A percentile compares a stretch with the other conserved stretches of the same genome.
Conservation (phyloP, 331 rosid species). For the Saraca asoca region DNA sequence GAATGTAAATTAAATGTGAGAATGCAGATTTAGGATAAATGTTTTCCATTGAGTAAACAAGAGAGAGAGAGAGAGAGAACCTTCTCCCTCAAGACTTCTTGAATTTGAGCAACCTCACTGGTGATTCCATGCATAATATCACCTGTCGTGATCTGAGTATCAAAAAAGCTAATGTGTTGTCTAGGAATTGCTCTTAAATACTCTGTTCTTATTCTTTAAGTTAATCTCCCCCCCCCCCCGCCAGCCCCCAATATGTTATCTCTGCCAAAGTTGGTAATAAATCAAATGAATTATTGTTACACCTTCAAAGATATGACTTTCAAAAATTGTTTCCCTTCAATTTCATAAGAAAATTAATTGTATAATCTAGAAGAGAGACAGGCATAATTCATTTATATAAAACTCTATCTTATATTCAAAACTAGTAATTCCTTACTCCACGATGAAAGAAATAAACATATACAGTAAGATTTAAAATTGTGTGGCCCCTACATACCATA, state of each 20-base stretch:
- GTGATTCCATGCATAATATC: slow-evolving; percentile 94
- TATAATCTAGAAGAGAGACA: too few relatives aligned
- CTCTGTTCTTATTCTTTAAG: slow-evolving; percentile 75
- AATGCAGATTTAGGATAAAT: too few relatives aligned
- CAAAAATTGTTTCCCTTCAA: too few relatives aligned
- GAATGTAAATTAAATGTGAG: too few relatives aligned
- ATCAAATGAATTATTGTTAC: slow-evolving; percentile 6
- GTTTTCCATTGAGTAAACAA: too few relatives aligned
- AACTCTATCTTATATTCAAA: too few relatives aligned
- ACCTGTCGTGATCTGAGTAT: slow-evolving; percentile 62
- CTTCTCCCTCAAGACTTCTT: slow-evolving; percentile 98
- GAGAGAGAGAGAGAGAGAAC: slow-evolving; percentile 34
- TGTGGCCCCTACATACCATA: too few relatives aligned
- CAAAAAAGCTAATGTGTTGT: slow-evolving; percentile 73
- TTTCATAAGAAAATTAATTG: too few relatives aligned
- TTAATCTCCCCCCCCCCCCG: slow-evolving; percentile 82
- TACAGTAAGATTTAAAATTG: too few relatives aligned
- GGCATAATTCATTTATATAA: too few relatives aligned
- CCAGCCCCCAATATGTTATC: slow-evolving; percentile 90
- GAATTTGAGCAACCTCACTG: slow-evolving; percentile 91
- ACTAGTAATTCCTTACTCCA: too few relatives aligned
- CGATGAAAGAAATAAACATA: too few relatives aligned
- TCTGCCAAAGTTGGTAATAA: slow-evolving; percentile 54
- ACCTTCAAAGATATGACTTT: background rate
- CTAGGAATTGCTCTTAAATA: slow-evolving; percentile 72